Evolutionary conservation across 108 stramenopile species (phyloP).

Genomic region (Cyclotella atomus): DNA sequence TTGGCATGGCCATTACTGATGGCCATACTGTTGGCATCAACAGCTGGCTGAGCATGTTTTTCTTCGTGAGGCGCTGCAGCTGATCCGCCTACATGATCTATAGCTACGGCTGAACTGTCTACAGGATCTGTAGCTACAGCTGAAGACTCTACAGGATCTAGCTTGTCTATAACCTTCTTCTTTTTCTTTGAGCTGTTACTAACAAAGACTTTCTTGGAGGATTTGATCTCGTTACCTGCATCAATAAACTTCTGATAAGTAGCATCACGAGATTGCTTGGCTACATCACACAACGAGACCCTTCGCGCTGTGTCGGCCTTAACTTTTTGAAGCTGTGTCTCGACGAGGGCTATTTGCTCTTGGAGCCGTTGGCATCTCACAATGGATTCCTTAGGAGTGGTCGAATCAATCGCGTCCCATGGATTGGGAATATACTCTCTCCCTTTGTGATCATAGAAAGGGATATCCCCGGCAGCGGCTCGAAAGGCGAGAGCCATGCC

Average conservation of each 20-base stretch:
- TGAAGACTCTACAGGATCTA: neutral
- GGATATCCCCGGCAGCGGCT: conserved; percentile 79
- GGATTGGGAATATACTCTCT: conserved; percentile 41
- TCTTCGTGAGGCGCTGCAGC: no score
- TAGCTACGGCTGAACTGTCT: no score
- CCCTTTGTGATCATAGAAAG: conserved; percentile 64
- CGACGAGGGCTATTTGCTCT: conserved; percentile 40
- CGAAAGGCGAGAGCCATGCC: conserved; percentile 90
- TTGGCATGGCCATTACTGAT: no score
- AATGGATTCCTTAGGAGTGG: conserved; percentile 51
- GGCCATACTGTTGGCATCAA: no score
- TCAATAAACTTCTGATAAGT: conserved; percentile 17
- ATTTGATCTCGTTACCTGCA: conserved; percentile 21
- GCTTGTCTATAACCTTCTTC: neutral
- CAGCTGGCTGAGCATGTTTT: no score
- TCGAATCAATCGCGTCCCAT: conserved; percentile 76
- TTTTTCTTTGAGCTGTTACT: conserved; percentile 5
- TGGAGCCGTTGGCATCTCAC: conserved; percentile 60
- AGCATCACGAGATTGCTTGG: conserved; percentile 24
- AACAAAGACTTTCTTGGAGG: conserved; percentile 4
- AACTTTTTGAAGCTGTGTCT: conserved; percentile 41
- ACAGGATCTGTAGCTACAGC: neutral
- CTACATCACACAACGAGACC: conserved; percentile 15
- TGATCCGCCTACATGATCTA: no score
- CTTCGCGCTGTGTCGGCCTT: conserved; percentile 30